These are phyloP conservation scores for Phaeosphaeriaceae sp. DNA, from an alignment of 2,329 filamentous ascomycete species.

Conservation along the genomic window DNA sequence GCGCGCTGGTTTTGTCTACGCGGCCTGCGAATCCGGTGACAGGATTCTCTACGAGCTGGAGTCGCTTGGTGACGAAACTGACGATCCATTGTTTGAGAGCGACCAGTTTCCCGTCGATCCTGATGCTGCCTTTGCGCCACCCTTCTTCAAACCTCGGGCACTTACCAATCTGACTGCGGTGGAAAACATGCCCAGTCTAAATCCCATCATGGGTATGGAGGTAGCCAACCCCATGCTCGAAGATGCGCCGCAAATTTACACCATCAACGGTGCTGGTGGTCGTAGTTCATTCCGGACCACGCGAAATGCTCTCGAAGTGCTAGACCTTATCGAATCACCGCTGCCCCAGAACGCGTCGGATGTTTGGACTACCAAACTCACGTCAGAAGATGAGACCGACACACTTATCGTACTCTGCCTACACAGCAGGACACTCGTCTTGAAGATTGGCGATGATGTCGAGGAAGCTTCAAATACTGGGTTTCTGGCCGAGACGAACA, in stretches of 20 bases:
- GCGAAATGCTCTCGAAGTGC: constrained; percentile 90
- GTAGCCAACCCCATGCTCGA: constrained; percentile 90
- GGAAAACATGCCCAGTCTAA: constrained; percentile 86
- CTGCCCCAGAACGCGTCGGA: constrained; percentile 86
- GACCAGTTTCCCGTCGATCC: constrained; percentile 82
- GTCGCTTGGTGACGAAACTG: constrained; percentile 93
- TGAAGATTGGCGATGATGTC: constrained; percentile 96
- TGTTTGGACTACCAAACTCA: constrained; percentile 94
- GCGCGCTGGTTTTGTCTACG: constrained; percentile 94
- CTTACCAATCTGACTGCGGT: constrained; percentile 84
- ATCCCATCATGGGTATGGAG: constrained; percentile 89
- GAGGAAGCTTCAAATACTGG: constrained; percentile 95
- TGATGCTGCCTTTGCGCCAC: constrained; percentile 72
- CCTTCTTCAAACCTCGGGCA: constrained; percentile 83
- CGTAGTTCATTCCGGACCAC: constrained; percentile 89
- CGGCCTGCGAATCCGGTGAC: constrained; percentile 90
- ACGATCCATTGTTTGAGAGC: constrained; percentile 85
- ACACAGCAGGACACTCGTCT: constrained; percentile 84
- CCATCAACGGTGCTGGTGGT: constrained; percentile 86
- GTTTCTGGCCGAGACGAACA: constrained; percentile 87
- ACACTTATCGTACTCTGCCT: constrained; percentile 96
- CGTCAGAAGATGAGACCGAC: constrained; percentile 82
- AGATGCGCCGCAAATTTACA: constrained; percentile 95
- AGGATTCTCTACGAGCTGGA: constrained; percentile 97
- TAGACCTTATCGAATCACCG: constrained; percentile 94